Base-by-base conservation (phyloP, 2,329 filamentous ascomycete species). In the Pseudocercospora eumusae region DNA sequence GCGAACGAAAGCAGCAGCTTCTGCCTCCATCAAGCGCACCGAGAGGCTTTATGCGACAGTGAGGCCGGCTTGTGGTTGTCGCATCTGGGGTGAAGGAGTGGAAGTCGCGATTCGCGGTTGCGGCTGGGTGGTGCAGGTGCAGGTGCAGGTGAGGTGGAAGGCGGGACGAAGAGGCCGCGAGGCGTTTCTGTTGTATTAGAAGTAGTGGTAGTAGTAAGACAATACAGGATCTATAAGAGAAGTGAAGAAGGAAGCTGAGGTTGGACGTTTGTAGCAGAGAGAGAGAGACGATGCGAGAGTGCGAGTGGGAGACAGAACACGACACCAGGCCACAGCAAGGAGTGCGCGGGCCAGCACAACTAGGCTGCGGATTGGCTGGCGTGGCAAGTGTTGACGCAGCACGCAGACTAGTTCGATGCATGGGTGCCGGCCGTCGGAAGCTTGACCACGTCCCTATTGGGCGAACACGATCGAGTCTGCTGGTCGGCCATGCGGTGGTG, bases 21-120 rank as follows among this genome's bases (percentile, higher is more conserved):
- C 57, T 62, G 56, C 33, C 65, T 67, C 66, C 69, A 75, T 75
- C 54, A 53, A 73, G 49, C 55, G 58, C 57, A 44, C 45, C 61
- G 57, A 55, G 28, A 60, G 64, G 20, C 47, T 57, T 61, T 47
- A 64, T 70, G 70, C 68, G 69, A 69, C 66, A 56, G 53, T 63
- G 60, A 58, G 56, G 31, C 57, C 20, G 59, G 25, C 45, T 61
- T 60, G 64, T 57, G 50, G 57, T 44, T 45, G 66, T 63, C 64
- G 62, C 67, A 68, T 69, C 33, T n/a, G n/a, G n/a, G n/a, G n/a
- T n/a, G n/a, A n/a, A n/a, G 44, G 57, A 47, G 64, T 66, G 62
- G 62, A 28, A 15, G 25, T 21, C 20, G 54, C 27, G 28, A 13
- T 40, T 33, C 52, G 52, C 25, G 52, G 52, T 18, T 54, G 52